Conservation (phyloP, 768 basidiomycete species). For the Mycena filopes region DNA sequence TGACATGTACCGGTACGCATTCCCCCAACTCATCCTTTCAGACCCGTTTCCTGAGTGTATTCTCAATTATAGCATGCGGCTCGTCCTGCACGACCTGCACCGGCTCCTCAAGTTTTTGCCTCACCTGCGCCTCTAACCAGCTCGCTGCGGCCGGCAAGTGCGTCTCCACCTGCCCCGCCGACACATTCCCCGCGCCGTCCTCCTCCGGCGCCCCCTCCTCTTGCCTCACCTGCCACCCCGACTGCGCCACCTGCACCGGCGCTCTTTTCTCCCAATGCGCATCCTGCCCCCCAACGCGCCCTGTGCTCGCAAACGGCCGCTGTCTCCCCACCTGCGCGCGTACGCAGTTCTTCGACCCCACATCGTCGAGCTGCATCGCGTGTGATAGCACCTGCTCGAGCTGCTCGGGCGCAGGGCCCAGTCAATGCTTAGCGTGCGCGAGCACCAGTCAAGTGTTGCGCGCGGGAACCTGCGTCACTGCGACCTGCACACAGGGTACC, state of each 20-base stretch:
- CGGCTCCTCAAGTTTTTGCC: slow-evolving; percentile 75
- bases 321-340: slow-evolving; percentile 81
- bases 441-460: slow-evolving; percentile 60
- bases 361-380: slow-evolving; percentile 67
- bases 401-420: slow-evolving; percentile 67
- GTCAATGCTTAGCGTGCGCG: slow-evolving; percentile 66
- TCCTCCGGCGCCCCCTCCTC: slow-evolving; percentile 67
- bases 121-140: slow-evolving; percentile 73
- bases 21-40: not conserved
- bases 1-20: slow-evolving; percentile 70
- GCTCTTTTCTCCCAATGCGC: slow-evolving; percentile 80
- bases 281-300: slow-evolving; percentile 71
- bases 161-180: slow-evolving; percentile 74
- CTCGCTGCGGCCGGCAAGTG: slow-evolving; percentile 81
- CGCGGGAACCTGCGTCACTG: slow-evolving; percentile 67
- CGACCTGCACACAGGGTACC: slow-evolving; percentile 66
- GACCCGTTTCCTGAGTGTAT: not conserved
- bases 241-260: slow-evolving; percentile 83
- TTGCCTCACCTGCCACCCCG: slow-evolving; percentile 83
- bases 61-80: slow-evolving; percentile 64
- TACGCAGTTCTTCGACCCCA: slow-evolving; percentile 74
- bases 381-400: slow-evolving; percentile 77
- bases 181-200: slow-evolving; percentile 66
- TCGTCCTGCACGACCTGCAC: slow-evolving; percentile 78
- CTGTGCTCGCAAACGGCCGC: slow-evolving; percentile 78